These are phyloP conservation scores for Pseudotsuga menziesii DNA, from an alignment of 75 land plant genomes.

Conservation along the genomic window DNA sequence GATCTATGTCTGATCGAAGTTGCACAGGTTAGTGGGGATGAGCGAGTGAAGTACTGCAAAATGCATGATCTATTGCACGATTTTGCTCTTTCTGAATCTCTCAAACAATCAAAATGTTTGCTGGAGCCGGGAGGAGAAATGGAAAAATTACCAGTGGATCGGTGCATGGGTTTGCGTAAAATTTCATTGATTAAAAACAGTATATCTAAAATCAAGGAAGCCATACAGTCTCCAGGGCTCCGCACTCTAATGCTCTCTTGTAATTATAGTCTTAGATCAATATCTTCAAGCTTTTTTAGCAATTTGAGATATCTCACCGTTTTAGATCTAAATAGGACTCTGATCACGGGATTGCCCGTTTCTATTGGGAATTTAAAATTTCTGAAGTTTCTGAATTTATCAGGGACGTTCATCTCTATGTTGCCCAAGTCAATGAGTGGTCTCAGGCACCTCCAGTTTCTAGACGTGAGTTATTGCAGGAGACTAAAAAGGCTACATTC, in stretches of 20 bases:
- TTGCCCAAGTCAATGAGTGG: neutral
- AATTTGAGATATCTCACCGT: neutral
- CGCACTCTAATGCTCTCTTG: neutral
- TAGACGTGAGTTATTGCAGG: neutral
- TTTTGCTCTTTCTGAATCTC: conserved; percentile 1
- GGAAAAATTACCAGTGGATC: neutral
- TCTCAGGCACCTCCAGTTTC: neutral
- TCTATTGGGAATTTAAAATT: neutral
- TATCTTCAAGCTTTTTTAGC: neutral
- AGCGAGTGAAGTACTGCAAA: neutral
- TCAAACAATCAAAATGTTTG: neutral
- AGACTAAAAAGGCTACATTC: neutral
- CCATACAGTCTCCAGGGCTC: neutral
- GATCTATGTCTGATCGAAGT: neutral
- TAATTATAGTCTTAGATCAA: neutral
- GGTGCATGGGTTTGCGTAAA: neutral
- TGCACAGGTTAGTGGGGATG: neutral
- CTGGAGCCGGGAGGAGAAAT: neutral
- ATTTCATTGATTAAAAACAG: neutral
- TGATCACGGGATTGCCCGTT: neutral
- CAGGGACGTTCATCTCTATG: neutral
- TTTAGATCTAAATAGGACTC: neutral
- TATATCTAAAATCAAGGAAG: neutral
- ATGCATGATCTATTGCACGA: neutral
- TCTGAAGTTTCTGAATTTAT: neutral